These are phyloP conservation scores for Neostapfia colusana DNA, from an alignment of 176 grass and related monocot species.

Conservation along the genomic window DNA sequence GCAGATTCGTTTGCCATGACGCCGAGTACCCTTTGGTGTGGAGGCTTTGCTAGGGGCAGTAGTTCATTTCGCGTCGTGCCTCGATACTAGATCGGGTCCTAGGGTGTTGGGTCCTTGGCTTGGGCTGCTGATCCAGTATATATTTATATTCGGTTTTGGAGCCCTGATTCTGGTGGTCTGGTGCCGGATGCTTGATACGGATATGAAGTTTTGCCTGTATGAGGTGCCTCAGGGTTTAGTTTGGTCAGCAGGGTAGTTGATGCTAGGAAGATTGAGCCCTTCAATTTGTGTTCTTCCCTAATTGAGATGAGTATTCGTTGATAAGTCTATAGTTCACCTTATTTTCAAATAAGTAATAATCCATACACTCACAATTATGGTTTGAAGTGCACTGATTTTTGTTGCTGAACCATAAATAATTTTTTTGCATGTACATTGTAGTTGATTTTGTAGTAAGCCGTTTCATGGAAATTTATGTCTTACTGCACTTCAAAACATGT, in stretches of 20 bases:
- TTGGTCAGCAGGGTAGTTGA: not conserved
- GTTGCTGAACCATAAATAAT: not conserved
- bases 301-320: not conserved
- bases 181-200: constrained; percentile 6
- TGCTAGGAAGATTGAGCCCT: not conserved
- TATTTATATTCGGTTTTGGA: constrained; percentile 20
- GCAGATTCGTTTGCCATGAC: not conserved
- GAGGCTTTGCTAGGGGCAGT: not conserved
- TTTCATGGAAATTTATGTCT: not conserved
- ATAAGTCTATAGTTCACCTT: not conserved
- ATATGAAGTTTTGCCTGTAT: constrained; percentile 32
- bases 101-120: not conserved
- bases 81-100: not conserved
- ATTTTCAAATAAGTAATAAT: not conserved
- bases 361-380: not conserved
- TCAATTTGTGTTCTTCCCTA: not conserved
- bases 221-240: constrained; percentile 28
- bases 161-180: not conserved
- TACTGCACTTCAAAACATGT: not conserved
- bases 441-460: not conserved
- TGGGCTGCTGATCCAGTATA: not conserved
- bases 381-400: not conserved
- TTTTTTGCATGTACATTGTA: not conserved
- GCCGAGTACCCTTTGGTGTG: not conserved
- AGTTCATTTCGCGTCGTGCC: not conserved